phyloP scores from a whole-genome alignment of 495 filamentous ascomycete genomes.

The Penicillium paradoxum region DNA sequence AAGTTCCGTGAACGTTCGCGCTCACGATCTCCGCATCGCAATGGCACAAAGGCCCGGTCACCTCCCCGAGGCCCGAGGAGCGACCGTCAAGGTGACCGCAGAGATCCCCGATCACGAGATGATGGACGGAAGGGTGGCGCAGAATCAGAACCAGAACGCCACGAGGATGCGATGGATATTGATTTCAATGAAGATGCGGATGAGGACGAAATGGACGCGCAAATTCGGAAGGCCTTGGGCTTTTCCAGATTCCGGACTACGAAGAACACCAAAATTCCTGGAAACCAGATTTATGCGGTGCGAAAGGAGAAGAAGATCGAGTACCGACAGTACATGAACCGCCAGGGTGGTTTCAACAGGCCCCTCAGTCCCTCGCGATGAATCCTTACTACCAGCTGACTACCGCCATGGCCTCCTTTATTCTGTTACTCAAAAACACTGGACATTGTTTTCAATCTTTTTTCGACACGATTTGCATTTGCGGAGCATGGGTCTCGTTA shows the following conservation, averaged over 20 bases:
- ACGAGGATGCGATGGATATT: constrained; percentile 41
- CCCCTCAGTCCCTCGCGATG: constrained; percentile 63
- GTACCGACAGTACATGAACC: constrained; percentile 99
- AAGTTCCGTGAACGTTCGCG: constrained; percentile 41
- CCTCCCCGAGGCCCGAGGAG: constrained; percentile 30
- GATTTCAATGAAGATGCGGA: constrained; percentile 48
- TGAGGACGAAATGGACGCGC: constrained; percentile 64
- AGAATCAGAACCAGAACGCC: constrained; percentile 7
- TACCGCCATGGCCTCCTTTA: background rate
- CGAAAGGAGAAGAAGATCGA: constrained; percentile 92
- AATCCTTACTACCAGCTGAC: constrained; percentile 1
- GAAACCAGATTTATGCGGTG: constrained; percentile 80
- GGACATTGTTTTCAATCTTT: constrained; percentile 1
- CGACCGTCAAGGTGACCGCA: constrained; percentile 33
- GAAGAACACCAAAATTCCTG: constrained; percentile 83
- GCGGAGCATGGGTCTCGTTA: constrained; percentile 18
- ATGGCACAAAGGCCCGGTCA: constrained; percentile 33
- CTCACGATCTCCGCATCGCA: constrained; percentile 38
- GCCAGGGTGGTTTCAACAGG: constrained; percentile 92
- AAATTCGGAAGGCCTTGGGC: constrained; percentile 83
- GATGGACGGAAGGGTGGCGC: constrained; percentile 25
- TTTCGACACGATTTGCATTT: constrained; percentile 23
- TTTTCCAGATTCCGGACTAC: constrained; percentile 82
- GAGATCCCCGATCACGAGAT: constrained; percentile 24
- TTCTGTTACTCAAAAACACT: constrained; percentile 1